Evolutionary conservation across 1,139 yeast species (phyloP).

Genomic region (Yamadazyma dendronema): DNA sequence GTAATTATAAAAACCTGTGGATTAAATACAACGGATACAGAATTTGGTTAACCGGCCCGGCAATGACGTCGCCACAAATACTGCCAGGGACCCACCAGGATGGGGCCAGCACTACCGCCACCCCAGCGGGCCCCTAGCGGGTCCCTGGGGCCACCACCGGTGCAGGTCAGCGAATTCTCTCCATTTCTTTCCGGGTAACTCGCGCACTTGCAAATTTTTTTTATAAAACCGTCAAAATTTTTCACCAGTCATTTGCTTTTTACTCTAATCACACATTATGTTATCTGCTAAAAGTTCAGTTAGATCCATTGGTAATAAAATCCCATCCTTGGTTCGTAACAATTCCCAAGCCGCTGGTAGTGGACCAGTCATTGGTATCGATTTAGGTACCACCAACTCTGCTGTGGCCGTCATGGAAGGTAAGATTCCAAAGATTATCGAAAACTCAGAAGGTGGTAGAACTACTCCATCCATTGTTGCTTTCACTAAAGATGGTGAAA

Average conservation of each 20-base stretch:
- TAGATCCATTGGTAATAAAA: constrained; percentile 43
- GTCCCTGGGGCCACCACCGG: no score
- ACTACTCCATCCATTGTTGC: constrained; percentile 99
- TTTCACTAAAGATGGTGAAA: constrained; percentile 86
- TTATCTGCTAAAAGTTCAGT: constrained; percentile 47
- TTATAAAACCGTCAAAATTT: constrained; percentile 9
- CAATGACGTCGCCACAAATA: not conserved
- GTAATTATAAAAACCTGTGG: not conserved
- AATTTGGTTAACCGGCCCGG: not conserved
- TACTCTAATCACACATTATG: constrained; percentile 27
- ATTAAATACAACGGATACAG: not conserved
- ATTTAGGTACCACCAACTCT: constrained; percentile 98
- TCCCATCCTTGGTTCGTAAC: constrained; percentile 50
- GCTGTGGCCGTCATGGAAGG: constrained; percentile 95
- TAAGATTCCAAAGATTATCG: constrained; percentile 91
- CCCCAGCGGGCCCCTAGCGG: no score
- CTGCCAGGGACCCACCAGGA: not conserved
- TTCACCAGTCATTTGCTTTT: constrained; percentile 4
- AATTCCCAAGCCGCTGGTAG: constrained; percentile 54
- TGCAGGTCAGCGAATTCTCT: constrained; percentile 14
- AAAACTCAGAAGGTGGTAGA: constrained; percentile 98
- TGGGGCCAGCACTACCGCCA: not conserved
- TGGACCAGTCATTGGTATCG: constrained; percentile 95
- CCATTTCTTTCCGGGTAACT: constrained; percentile 29
- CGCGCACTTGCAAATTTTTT: not conserved